phyloP scores from a whole-genome alignment of 73 alveolate genomes.

The Paramecium octaurelia region DNA sequence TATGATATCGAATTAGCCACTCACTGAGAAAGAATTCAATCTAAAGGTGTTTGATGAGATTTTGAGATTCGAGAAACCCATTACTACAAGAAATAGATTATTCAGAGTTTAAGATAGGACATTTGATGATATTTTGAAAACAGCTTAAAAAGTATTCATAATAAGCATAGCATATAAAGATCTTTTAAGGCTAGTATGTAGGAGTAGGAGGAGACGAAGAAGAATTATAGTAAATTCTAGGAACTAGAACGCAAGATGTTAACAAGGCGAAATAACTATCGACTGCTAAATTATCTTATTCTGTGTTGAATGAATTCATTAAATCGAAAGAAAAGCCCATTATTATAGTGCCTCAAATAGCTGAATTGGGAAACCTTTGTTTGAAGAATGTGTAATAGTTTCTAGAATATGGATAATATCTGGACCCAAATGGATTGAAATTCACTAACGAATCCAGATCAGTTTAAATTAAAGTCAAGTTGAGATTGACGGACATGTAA shows the following conservation, averaged over 20 bases:
- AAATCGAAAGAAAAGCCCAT: conserved; percentile 65
- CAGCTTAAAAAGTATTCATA: not conserved
- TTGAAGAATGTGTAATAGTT: conserved; percentile 62
- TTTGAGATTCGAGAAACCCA: conserved; percentile 35
- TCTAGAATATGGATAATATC: conserved; percentile 66
- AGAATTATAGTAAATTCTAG: not conserved
- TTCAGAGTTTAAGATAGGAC: conserved; percentile 37
- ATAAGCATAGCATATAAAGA: not conserved
- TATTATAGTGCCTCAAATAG: conserved; percentile 69
- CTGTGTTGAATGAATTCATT: not conserved
- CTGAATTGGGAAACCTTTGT: conserved; percentile 63
- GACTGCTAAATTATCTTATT: not conserved
- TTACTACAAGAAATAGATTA: conserved; percentile 41
- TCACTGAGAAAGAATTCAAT: conserved; percentile 14
- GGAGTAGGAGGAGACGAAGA: not conserved
- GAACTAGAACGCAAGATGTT: not conserved
- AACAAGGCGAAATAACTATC: conserved; percentile 4
- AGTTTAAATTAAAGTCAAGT: not conserved
- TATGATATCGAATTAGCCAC: not conserved
- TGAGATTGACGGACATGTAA: conserved; percentile 32
- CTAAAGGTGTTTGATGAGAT: conserved; percentile 34
- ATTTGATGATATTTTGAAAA: conserved; percentile 4
- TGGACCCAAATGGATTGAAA: conserved; percentile 30
- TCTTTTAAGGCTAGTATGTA: not conserved
- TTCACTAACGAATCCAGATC: conserved; percentile 22